Evolutionary conservation across 2,329 filamentous ascomycete species (phyloP), one percentile per base, ranked within the genome.

Genomic region (Geosmithia flava): DNA sequence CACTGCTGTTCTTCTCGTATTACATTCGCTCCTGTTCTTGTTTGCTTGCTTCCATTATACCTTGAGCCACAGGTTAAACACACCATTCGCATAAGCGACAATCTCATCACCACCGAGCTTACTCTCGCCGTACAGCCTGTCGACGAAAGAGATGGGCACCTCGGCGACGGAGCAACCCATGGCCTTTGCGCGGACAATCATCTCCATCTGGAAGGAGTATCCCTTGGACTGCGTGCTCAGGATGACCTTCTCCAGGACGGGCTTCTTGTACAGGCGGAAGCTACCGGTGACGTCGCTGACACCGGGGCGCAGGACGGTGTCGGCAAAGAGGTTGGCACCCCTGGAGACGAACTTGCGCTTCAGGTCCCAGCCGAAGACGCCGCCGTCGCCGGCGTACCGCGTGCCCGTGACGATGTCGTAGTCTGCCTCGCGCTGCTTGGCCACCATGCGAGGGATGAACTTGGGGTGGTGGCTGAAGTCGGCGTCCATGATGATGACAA

Each of bases 141-240:
- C 94, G 41, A 97, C 93, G 65, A 98, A 98, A 20, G 80, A 87
- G 56, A 98, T 98, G 13, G 93, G 93, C 52, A 95, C 91, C 74
- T 98, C 93, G 16, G 87, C 87, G 30, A 98, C 91, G 39, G 83
- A 86, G 71, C 80, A 95, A 1, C 93, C 91, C 87, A 96, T 90
- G 16, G 85, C 87, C 79, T 96, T 96, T 33, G 93, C 93, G 52
- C 90, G 78, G 8, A 97, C 91, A 83, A 96, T 97, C 81, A 98
- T 85, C 76, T 96, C 91, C 93, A 98, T 98, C 80, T 98, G 93
- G 75, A 98, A 98, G 41, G 86, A 91, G 66, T 97, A 98, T 2
- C 93, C 93, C 71, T 97, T 95, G 64, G 87, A 93, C 75, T 96
- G 85, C 8, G 89, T 96, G 67, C 78, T 87, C 60, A 76, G 73